Evolutionary conservation across 208 protist species (phyloP).

Genomic region (Leishmania aethiopica): DNA sequence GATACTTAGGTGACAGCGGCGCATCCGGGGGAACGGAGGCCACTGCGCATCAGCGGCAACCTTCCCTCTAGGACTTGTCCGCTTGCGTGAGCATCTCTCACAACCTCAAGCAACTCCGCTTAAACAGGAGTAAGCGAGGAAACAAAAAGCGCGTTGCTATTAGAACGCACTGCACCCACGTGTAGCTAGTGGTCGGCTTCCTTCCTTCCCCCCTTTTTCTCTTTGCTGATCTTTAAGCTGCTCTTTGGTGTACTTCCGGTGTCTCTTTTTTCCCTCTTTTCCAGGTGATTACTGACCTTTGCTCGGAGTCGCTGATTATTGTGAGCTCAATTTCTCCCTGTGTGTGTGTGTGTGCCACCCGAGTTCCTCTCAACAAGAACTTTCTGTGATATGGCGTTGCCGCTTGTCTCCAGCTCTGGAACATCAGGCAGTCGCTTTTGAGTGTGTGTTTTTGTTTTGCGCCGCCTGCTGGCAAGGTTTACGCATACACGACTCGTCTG

Average conservation of each 20-base stretch:
- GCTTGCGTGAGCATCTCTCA: background rate
- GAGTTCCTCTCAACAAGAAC: background rate
- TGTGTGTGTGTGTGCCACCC: background rate
- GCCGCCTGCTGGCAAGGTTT: background rate
- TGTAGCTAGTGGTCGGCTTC: background rate
- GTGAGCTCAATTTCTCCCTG: background rate
- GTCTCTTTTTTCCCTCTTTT: background rate
- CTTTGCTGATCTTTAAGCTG: background rate
- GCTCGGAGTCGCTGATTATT: background rate
- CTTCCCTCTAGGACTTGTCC: background rate
- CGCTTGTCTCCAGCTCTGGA: background rate
- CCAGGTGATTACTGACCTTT: background rate
- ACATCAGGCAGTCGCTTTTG: background rate
- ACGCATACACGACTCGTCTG: background rate
- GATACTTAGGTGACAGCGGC: slow-evolving; percentile 9
- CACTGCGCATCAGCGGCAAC: background rate
- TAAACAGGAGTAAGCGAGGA: background rate
- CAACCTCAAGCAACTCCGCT: background rate
- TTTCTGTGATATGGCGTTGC: background rate
- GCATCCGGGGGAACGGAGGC: background rate
- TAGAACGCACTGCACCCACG: background rate
- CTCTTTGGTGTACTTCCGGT: background rate
- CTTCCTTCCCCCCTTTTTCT: background rate
- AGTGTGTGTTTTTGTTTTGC: background rate
- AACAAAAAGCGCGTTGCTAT: background rate